Evolutionary conservation across 1,284 basidiomycete genomes (phyloP), one percentile per base, ranked within the genome.

Genomic region (Neonothopanus nambi): DNA sequence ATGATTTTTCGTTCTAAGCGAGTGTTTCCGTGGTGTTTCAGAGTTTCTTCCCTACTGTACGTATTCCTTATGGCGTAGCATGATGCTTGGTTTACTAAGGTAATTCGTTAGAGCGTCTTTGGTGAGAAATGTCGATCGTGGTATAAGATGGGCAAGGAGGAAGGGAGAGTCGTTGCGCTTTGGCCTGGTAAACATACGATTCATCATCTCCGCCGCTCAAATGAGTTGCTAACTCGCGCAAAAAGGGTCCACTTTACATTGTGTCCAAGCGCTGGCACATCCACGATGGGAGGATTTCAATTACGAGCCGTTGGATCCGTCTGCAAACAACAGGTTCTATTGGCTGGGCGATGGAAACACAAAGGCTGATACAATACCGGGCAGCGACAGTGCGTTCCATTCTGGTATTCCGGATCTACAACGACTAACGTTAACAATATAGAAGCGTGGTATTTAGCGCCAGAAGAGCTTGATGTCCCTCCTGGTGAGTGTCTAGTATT

Each of bases 251-350:
- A 71, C 73, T 43, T 66, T 84, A 15, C 82, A 85, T 52, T 79
- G 78, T 1, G 68, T 75, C 4, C 75, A 70, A 35, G 70, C 77
- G 0, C 64, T 86, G 12, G 66, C 69, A 35, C 59, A 81, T 63
- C 84, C 84, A 0, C 77, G 84, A 3, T 87, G 84, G 84, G 85
- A 87, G 57, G 85, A 87, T 59, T 86, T 73, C 59, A 72, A 76
- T 28, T 87, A 82, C 58, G 78, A 83, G 56, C 65, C 54, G 3
- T 63, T 78, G 3, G 76, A 80, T 45, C 28, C 49, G 8, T 69
- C 63, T 2, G 63, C 65, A 15, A 66, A 65, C 52, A 84, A 83
- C 58, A 69, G 79, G 5, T 73, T 84, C 61, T 72, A 79, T 61
- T 86, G 82, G 80, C 69, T 85, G 1, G 82, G 84, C 0, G 77